Percentiles rank a stretch among this genome's conserved stretches.
phyloP scores from a whole-genome alignment of 345 rosid genomes.

The Hibiscus mutabilis region DNA sequence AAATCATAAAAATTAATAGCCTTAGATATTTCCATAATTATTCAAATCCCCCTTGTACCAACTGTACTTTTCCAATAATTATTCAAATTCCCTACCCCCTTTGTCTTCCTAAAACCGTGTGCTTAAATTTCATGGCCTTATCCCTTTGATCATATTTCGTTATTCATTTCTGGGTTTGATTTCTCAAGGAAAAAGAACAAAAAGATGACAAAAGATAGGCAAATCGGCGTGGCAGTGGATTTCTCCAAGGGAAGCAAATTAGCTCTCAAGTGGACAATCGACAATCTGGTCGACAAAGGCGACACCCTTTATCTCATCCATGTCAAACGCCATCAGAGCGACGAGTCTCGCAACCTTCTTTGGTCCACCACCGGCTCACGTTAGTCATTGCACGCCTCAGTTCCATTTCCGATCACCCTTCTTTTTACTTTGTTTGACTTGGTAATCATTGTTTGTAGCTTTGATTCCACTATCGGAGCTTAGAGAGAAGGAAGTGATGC shows the following conservation, averaged over 20 bases:
- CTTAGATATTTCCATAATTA: too few species aligned
- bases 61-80: too few species aligned
- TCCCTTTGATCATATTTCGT: neutral
- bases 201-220: conserved; percentile 39
- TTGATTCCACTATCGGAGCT: conserved; percentile 67
- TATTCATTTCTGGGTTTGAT: conserved; percentile 1
- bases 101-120: neutral
- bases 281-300: conserved; percentile 38
- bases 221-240: conserved; percentile 54
- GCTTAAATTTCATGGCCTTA: neutral
- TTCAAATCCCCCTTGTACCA: too few species aligned
- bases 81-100: too few species aligned
- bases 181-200: neutral
- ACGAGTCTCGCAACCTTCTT: conserved; percentile 37
- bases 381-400: neutral
- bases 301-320: conserved; percentile 53
- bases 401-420: neutral
- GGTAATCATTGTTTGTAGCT: conserved; percentile 31
- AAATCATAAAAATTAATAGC: too few species aligned
- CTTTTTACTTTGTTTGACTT: neutral
- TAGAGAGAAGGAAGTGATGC: conserved; percentile 48
- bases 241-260: conserved; percentile 63
- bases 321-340: conserved; percentile 23
- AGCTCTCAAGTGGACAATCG: conserved; percentile 59
- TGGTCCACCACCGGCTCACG: conserved; percentile 53